Conservation (phyloP, 441 rosid genomes). For the Populus tomentosa region DNA sequence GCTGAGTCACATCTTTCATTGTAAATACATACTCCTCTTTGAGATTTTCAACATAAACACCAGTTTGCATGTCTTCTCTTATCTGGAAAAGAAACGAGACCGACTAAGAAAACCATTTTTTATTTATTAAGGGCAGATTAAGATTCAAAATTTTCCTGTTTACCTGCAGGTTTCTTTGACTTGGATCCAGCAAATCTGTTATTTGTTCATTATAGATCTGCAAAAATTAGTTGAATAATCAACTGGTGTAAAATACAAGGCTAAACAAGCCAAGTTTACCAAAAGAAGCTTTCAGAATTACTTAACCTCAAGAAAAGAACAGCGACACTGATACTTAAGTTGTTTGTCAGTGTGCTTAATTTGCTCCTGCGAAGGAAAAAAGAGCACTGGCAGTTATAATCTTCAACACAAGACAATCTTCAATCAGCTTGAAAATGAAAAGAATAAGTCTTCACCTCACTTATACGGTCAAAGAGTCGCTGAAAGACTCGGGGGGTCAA, state of each 20-base stretch:
- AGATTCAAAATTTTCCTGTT: slow-evolving; percentile 14
- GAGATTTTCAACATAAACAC: slow-evolving; percentile 91
- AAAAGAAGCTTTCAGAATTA: slow-evolving; percentile 9
- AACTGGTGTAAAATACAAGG: background rate
- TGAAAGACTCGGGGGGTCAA: slow-evolving; percentile 92
- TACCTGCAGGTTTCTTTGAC: slow-evolving; percentile 88
- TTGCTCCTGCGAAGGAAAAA: slow-evolving; percentile 67
- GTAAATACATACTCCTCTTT: slow-evolving; percentile 74
- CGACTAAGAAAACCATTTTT: slow-evolving; percentile 10
- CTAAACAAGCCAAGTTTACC: background rate
- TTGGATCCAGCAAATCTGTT: slow-evolving; percentile 93
- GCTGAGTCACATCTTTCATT: slow-evolving; percentile 79
- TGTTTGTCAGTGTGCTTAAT: slow-evolving; percentile 74
- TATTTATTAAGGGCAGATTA: background rate
- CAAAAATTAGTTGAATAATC: slow-evolving; percentile 24
- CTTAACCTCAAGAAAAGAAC: slow-evolving; percentile 97
- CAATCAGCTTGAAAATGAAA: slow-evolving; percentile 9
- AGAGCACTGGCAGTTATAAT: slow-evolving; percentile 4
- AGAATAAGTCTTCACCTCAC: slow-evolving; percentile 53
- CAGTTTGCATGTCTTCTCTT: slow-evolving; percentile 93
- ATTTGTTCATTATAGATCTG: slow-evolving; percentile 99
- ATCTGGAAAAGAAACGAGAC: slow-evolving; percentile 46
- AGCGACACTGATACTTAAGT: slow-evolving; percentile 91
- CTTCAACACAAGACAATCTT: slow-evolving; percentile 1
- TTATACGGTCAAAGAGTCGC: slow-evolving; percentile 72